phyloP scores from a whole-genome alignment of 352 stramenopile genomes.

The Globisporangium emineosum region DNA sequence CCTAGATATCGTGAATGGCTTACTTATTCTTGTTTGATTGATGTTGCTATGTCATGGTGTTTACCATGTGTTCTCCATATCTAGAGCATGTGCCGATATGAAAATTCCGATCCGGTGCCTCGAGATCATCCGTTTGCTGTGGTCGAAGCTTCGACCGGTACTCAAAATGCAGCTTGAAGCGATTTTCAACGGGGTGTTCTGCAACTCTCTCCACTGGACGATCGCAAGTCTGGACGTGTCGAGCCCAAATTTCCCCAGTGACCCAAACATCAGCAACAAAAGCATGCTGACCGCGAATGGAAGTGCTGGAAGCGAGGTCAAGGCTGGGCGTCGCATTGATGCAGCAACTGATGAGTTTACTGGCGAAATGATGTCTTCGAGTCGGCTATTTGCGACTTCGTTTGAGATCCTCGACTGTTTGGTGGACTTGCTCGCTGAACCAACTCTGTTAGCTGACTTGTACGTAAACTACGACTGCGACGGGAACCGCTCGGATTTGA shows the following conservation, averaged over 20 bases:
- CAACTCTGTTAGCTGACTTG: conserved; percentile 93
- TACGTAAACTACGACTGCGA: conserved; percentile 99
- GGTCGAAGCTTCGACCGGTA: conserved; percentile 60
- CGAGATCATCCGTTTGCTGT: conserved; percentile 66
- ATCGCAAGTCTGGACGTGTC: conserved; percentile 58
- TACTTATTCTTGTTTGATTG: not conserved
- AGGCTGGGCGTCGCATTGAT: conserved; percentile 29
- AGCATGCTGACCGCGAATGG: conserved; percentile 2
- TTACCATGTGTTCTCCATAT: not conserved
- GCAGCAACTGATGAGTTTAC: conserved; percentile 63
- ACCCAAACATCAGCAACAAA: conserved; percentile 17
- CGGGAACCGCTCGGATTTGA: conserved; percentile 91
- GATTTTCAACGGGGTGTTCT: conserved; percentile 69
- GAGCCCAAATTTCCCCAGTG: conserved; percentile 52
- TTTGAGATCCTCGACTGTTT: conserved; percentile 90
- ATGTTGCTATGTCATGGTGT: not conserved
- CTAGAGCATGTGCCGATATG: conserved; percentile 45
- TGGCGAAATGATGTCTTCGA: conserved; percentile 42
- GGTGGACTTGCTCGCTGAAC: conserved; percentile 95
- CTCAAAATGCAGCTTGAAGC: conserved; percentile 84
- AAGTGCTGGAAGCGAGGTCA: not conserved
- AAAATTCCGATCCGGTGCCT: conserved; percentile 61
- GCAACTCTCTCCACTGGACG: conserved; percentile 66
- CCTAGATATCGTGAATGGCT: not conserved
- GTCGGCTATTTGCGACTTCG: conserved; percentile 58